Base-by-base conservation (phyloP, 192 early-diverging fungal species). In the Rhizophagus sp. region DNA sequence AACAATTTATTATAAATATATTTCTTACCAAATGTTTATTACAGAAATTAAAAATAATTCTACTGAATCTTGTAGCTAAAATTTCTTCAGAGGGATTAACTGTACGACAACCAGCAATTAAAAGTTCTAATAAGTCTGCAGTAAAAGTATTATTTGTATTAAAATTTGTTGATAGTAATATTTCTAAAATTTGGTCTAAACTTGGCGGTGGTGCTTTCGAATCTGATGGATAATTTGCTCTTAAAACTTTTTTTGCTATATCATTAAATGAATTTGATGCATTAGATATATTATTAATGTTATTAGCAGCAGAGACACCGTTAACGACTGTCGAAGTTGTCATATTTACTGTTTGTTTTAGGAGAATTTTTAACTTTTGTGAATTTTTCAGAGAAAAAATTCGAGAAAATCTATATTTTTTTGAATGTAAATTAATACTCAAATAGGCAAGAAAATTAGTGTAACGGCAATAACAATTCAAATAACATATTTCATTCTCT, bases 141-240 rank as follows among this genome's bases (percentile, higher is more conserved):
- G 70, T 57, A 71, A 63, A 63, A 27, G 41, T 65, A 30, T 61
- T 71, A 25, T 13, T n/a, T 15, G 27, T 70, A 34, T 36, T 71
- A 24, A 79, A 8, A 79, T 69, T 79, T 36, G 68, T 79, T 79
- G 78, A n/a, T n/a, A 79, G 15, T 39, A 79, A 44, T 33, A 44
- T 66, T 47, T 79, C 78, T 24, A 79, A 4, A 19, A 71, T 50
- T 66, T 78, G 76, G 30, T 30, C 47, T 25, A 73, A 13, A 15
- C 12, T 52, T 50, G 44, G 47, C 0, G 24, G 7, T 1, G 71
- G 15, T 22, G 22, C 4, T 36, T 57, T 57, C 30, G 19, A 12
- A 22, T 27, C 19, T 65, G 64, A 65, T 27, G 71, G 71, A 73
- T 73, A 73, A 73, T 73, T 73, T 0, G 71, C 71, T 49, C 71